phyloP scores from a whole-genome alignment of 2,329 filamentous ascomycete genomes.

The Ophiostoma tasmaniense region DNA sequence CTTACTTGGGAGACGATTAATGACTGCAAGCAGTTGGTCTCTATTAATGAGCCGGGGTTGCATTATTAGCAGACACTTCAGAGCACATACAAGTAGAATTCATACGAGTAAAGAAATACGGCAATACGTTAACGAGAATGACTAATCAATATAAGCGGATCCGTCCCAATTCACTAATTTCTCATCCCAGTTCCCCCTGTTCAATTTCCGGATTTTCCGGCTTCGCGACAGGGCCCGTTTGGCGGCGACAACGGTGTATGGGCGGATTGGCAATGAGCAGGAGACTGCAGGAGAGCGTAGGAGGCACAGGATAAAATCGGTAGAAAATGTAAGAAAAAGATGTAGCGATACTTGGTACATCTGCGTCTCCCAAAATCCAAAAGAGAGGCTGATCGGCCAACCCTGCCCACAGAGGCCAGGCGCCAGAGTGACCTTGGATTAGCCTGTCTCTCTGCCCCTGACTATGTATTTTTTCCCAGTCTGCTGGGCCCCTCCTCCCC shows the following conservation, averaged over 20 bases:
- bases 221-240: constrained; percentile 8
- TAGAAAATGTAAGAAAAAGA: not conserved
- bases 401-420: not conserved
- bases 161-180: not conserved
- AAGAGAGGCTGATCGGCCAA: not conserved
- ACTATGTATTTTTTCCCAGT: not conserved
- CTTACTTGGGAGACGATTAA: not conserved
- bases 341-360: not conserved
- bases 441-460: constrained; percentile 10
- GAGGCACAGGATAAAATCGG: not conserved
- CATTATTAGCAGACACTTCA: not conserved
- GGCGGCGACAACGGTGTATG: constrained; percentile 2
- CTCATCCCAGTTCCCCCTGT: constrained; percentile 12
- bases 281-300: not conserved
- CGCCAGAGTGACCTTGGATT: constrained; percentile 2
- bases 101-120: too few species aligned
- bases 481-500: constrained; percentile 1
- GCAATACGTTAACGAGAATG: not conserved
- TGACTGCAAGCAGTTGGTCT: constrained; percentile 2
- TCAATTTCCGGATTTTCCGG: constrained; percentile 19
- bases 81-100: not conserved
- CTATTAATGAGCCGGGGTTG: not conserved
- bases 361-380: not conserved
- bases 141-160: constrained; percentile 10
- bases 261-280: not conserved